Evolutionary conservation across 371 early-diverging fungal species (phyloP), one percentile per base, ranked within the genome.

Genomic region (Circinella minor): DNA sequence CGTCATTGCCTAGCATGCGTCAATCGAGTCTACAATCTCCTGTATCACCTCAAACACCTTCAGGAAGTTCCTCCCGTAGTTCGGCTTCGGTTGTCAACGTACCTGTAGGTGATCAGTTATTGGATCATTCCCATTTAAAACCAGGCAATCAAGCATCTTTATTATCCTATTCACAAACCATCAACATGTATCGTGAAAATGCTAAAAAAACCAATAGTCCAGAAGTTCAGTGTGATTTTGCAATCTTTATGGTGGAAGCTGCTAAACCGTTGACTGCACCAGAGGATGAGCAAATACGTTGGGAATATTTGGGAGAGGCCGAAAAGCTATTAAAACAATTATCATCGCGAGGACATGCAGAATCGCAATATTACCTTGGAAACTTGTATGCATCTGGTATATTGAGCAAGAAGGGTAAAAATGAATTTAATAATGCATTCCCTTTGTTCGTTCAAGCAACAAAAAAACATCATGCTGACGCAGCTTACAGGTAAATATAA

Each of bases 161-260:
- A 18, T 72, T 91, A 54, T 87, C 92, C 4, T 87, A 90, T 69
- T 81, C 88, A 7, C 90, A 92, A 66, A 88, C 91, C 5, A 79
- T 95, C 55, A 91, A 93, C 73, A 81, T 89, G 82, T 93, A 92
- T 70, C 80, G 93, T 59, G 91, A 92, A 62, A 92, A 93, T 70
- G 93, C 93, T n/a, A 93, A 92, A 78, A 90, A 90, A 77, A 91
- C 92, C 47, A 91, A 91, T 43, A 93, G 92, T 65, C 93, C 93
- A 3, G 88, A 87, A 38, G 84, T 91, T 43, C 94, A 92, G 72
- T 88, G 93, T 55, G 93, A 92, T 72, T 94, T 95, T 79, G 94
- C 93, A 15, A 88, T 88, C 18, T 91, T 89, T 55, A 86, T 92
- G 84, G 87, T 92, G 1, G 87, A 88, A 61, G 86, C 89, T 36